Evolutionary conservation across 306 rosid species (phyloP).

Genomic region (peach (Prunus persica)): Prunus_persica_NCBIv2 NC_034016.1:19651001-19651500

Average conservation of each 20-base stretch:
- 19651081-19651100: no score
- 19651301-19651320: neutral
- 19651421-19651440: conserved; percentile 96
- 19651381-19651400: conserved; percentile 74
- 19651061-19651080: neutral
- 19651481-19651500: neutral
- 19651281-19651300: neutral
- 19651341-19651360: neutral
- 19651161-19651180: neutral
- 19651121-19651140: no score
- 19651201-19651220: neutral
- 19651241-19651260: neutral
- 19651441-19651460: conserved; percentile 27
- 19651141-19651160: neutral
- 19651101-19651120: no score
- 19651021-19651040: neutral
- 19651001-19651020: neutral
- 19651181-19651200: neutral
- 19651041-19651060: neutral
- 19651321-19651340: neutral
- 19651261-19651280: neutral
- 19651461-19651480: neutral
- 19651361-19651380: conserved; percentile 29
- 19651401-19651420: conserved; percentile 93
- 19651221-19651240: neutral